phyloP scores from a whole-genome alignment of 1,284 basidiomycete species.

The Schizophyllum commune region DNA sequence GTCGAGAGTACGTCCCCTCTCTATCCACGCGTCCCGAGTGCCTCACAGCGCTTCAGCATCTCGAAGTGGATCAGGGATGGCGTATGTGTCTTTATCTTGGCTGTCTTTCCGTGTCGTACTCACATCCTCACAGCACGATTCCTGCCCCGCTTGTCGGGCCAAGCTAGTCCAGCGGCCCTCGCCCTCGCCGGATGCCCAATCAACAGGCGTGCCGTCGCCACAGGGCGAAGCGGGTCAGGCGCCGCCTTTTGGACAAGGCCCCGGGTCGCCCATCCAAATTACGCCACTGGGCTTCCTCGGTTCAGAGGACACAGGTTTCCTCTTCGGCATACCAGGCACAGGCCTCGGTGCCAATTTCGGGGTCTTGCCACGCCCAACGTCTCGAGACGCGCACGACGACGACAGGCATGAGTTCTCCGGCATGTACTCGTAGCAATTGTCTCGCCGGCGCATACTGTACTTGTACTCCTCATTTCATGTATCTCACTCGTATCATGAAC shows the following conservation, averaged over 20 bases:
- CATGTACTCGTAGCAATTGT: constrained; percentile 59
- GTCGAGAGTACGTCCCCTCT: constrained; percentile 50
- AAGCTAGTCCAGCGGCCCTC: constrained; percentile 26
- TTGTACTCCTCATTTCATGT: background rate
- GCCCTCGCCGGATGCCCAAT: background rate
- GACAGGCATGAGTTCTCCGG: constrained; percentile 29
- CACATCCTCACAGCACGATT: constrained; percentile 37
- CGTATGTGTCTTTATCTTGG: constrained; percentile 28
- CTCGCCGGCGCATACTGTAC: too few species aligned
- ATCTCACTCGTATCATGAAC: background rate
- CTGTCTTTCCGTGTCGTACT: background rate
- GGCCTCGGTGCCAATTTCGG: background rate
- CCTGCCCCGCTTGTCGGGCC: constrained; percentile 56
- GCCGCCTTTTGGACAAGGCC: background rate
- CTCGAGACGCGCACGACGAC: constrained; percentile 13
- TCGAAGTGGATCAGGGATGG: constrained; percentile 54
- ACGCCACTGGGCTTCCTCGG: too few species aligned
- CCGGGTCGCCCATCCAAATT: too few species aligned
- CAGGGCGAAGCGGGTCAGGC: background rate
- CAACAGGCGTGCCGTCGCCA: background rate
- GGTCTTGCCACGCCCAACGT: constrained; percentile 9
- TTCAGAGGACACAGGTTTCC: too few species aligned
- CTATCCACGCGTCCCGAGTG: background rate
- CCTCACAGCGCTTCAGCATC: constrained; percentile 33
- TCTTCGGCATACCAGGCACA: too few species aligned